These are phyloP conservation scores for Vitis rotundifolia DNA, from an alignment of 164 flowering plant genomes.

Conservation along the genomic window DNA sequence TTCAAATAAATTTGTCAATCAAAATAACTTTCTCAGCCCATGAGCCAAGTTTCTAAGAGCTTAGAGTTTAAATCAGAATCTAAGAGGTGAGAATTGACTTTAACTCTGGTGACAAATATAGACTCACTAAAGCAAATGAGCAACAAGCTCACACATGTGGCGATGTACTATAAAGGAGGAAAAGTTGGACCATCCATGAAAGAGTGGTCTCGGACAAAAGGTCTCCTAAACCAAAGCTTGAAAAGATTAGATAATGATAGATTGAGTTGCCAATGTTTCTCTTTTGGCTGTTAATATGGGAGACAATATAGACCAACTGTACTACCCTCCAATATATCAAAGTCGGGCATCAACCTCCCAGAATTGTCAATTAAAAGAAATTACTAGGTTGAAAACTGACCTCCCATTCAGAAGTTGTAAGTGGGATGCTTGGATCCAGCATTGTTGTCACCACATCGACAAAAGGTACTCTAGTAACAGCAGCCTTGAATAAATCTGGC, in stretches of 20 bases:
- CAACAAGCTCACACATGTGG: neutral
- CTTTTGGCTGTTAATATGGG: neutral
- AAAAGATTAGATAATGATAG: neutral
- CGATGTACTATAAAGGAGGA: neutral
- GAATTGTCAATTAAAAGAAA: neutral
- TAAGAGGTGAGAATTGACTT: neutral
- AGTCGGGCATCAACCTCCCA: neutral
- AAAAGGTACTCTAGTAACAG: slow-evolving; percentile 89
- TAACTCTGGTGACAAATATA: neutral
- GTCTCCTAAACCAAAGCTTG: neutral
- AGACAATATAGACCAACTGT: neutral
- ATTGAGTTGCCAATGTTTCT: neutral
- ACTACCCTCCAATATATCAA: neutral
- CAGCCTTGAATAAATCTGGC: slow-evolving; percentile 90
- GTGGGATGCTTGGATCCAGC: slow-evolving; percentile 83
- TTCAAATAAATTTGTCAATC: no score
- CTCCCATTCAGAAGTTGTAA: slow-evolving; percentile 73
- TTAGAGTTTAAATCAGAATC: neutral
- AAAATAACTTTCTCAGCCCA: no score
- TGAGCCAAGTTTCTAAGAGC: neutral
- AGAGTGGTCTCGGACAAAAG: neutral
- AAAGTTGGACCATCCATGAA: neutral
- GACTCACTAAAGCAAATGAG: neutral
- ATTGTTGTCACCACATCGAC: slow-evolving; percentile 97
- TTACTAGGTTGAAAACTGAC: slow-evolving; percentile 20